Evolutionary conservation across 2,329 filamentous ascomycete genomes (phyloP).

Genomic region (Sphaerulina vaccinii): DNA sequence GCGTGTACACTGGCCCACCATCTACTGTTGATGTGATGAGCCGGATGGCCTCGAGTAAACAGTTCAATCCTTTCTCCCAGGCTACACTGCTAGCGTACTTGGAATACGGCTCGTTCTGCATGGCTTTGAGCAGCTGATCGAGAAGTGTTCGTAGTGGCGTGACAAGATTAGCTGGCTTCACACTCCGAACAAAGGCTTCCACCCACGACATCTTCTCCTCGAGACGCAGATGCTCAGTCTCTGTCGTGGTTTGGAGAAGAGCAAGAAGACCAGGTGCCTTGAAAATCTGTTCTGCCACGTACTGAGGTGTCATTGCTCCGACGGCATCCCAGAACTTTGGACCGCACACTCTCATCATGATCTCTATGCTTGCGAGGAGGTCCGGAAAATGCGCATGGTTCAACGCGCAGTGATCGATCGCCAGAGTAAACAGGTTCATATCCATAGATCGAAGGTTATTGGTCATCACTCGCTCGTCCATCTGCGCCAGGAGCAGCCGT

Average conservation of each 20-base stretch:
- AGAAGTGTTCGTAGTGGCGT: slow-evolving; percentile 79
- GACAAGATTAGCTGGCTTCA: slow-evolving; percentile 71
- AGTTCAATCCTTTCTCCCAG: slow-evolving; percentile 59
- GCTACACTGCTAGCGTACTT: slow-evolving; percentile 60
- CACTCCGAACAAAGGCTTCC: slow-evolving; percentile 70
- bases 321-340: slow-evolving; percentile 86
- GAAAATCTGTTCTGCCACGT: slow-evolving; percentile 81
- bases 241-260: slow-evolving; percentile 57
- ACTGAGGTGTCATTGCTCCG: slow-evolving; percentile 73
- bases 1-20: slow-evolving; percentile 32
- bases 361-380: slow-evolving; percentile 68
- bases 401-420: slow-evolving; percentile 62
- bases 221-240: slow-evolving; percentile 51
- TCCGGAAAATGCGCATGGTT: slow-evolving; percentile 59
- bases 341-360: slow-evolving; percentile 71
- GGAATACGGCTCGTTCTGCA: slow-evolving; percentile 57
- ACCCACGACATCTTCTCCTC: slow-evolving; percentile 73
- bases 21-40: slow-evolving; percentile 23
- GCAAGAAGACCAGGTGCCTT: slow-evolving; percentile 64
- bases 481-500: slow-evolving; percentile 67
- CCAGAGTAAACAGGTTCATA: slow-evolving; percentile 61
- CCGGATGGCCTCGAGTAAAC: slow-evolving; percentile 27
- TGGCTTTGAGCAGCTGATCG: slow-evolving; percentile 68
- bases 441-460: slow-evolving; percentile 78
- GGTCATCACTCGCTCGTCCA: slow-evolving; percentile 72